Conservation (phyloP, 306 rosid genomes). For the Cucumis melo region DNA sequence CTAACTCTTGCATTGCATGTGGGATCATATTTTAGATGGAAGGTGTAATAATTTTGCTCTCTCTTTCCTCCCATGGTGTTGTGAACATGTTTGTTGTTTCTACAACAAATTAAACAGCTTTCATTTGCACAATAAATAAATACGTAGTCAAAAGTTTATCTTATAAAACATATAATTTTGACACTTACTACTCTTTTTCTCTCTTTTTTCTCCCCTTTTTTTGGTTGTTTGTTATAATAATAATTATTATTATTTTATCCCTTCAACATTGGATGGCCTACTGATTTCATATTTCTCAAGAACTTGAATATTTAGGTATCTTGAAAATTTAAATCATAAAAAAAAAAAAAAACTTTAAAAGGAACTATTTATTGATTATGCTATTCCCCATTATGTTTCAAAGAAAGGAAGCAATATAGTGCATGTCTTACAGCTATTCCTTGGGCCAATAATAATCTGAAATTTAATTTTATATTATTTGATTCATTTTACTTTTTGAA, state of each 20-base stretch:
- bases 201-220: no score
- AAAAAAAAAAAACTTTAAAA: not conserved
- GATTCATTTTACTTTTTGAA: not conserved
- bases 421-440: conserved; percentile 3
- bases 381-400: not conserved
- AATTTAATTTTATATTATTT: not conserved
- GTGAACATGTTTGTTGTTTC: conserved; percentile 9
- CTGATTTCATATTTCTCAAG: not conserved
- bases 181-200: not conserved
- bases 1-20: not conserved
- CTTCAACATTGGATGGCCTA: not conserved
- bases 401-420: not conserved
- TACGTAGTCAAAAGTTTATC: not conserved
- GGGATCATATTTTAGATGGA: not conserved
- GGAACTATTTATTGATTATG: not conserved
- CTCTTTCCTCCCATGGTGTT: conserved; percentile 4
- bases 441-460: not conserved
- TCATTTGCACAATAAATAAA: not conserved
- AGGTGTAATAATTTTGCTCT: not conserved
- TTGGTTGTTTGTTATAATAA: not conserved
- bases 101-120: conserved; percentile 5
- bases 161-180: not conserved
- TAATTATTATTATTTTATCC: not conserved
- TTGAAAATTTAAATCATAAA: not conserved
- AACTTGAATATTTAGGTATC: not conserved